Base-by-base conservation (phyloP, 306 rosid genomes). In the Arachis hypogaea region DNA sequence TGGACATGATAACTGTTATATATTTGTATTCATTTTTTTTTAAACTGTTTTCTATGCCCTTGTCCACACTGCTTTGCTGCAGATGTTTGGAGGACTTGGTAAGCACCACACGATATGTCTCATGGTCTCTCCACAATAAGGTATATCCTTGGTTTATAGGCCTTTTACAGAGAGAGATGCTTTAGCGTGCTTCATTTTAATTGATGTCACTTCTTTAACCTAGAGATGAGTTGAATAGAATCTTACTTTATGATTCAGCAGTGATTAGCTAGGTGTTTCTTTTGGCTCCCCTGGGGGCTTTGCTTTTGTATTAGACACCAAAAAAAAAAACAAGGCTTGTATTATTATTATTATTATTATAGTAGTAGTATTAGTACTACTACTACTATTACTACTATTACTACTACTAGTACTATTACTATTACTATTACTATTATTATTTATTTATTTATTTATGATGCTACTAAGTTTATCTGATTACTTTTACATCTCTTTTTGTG, bases 61-160 rank as follows among this genome's bases (percentile, higher is more conserved):
- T 71, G 55, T 69, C 63, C 11, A 61, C 59, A 33, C 60, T 55
- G 62, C 44, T 67, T 71, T 73, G 82, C 73, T 81, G 73, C 81
- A 94, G 98, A 79, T 91, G 97, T 72, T 88, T 91, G 97, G 98
- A 94, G 84, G 98, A 94, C 83, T 85, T 94, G 83, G 85, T 89
- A 79, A 94, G 98, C 96, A 89, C 98, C 70, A 94, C 98, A 56
- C 86, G 96, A 36, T 94, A 94, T 50, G 97, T 94, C 67, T 84
- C 97, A 55, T 94, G 98, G 98, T 94, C 98, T 67, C 96, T 94
- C 64, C 98, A 94, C 82, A 94, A 94, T 73, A 94, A 94, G 98
- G 98, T 91, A 80, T 78, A 51, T 33, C 38, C 59, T 75, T 86
- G 77, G 63, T 52, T 30, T 54, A 40, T 11, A 40, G 49, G 50